Base-by-base conservation (phyloP, 225 moss, liverwort and hornwort genomes). In the Bryum argenteum region DNA sequence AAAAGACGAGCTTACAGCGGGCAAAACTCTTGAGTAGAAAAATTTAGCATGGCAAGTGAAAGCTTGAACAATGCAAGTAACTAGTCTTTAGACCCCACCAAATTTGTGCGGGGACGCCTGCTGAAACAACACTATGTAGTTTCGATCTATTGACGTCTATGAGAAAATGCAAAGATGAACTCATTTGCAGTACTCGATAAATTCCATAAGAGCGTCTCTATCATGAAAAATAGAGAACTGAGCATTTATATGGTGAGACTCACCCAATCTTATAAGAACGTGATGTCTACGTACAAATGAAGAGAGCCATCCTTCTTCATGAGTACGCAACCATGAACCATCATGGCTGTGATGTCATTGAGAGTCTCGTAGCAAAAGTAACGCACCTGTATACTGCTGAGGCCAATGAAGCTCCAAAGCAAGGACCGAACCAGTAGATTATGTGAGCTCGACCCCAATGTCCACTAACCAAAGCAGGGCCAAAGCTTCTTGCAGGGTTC, bases 401-500 rank as follows among this genome's bases (percentile, higher is more conserved):
- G 43, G 94, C 97, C 70, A 88, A 20, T 39, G 89, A 74, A 43
- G 97, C 97, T 78, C 97, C 97, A 63, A 94, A 77, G 62, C 94
- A 88, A 68, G 97, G 97, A 53, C 89, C 94, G 60, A 91, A 89
- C 97, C 97, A 97, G 71, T 97, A 97, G 38, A 97, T 78, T 17
- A 94, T 74, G 45, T 86, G 94, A 45, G 89, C 85, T 64, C 80
- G 84, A 67, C 97, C 97, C 86, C 91, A 97, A 58, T 88, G 75
- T 8, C 97, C 94, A 72, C 92, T 92, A 38, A 97, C 97, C 45
- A 97, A 55, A 7, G 97, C 97, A 18, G 97, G 97, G 33, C 97
- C 97, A 87, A 97, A 97, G 78, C 89, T 97, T 44, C 97, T 78
- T n/a, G 97, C 97, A 43, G 97, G 97, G 74, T 97, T 97, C 97